These are phyloP conservation scores for Euclidium syriacum DNA, from an alignment of 345 rosid species.

Conservation along the genomic window DNA sequence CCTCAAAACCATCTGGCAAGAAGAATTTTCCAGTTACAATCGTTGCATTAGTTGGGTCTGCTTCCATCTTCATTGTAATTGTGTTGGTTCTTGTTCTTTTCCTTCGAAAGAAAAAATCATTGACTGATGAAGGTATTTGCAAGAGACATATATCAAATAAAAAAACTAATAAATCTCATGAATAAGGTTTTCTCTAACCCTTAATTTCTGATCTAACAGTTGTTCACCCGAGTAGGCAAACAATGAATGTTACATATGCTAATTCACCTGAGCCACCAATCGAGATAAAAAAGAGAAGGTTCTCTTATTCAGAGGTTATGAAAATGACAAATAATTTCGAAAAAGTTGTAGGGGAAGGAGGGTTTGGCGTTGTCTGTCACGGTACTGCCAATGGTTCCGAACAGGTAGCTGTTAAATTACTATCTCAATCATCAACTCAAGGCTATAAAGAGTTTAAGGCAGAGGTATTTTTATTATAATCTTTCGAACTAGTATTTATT, in stretches of 20 bases:
- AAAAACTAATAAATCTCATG: too few relatives aligned
- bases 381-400: conserved; percentile 32
- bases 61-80: neutral
- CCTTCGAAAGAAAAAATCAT: conserved; percentile 9
- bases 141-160: neutral
- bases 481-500: neutral
- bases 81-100: conserved; percentile 6
- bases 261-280: conserved; percentile 24
- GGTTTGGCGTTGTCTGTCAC: conserved; percentile 44
- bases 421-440: conserved; percentile 36
- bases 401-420: conserved; percentile 51
- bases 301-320: conserved; percentile 27
- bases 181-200: neutral
- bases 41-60: conserved; percentile 17
- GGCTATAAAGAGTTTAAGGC: conserved; percentile 42
- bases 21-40: neutral
- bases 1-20: neutral
- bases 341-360: conserved; percentile 43
- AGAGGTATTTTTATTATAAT: conserved; percentile 30
- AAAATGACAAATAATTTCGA: conserved; percentile 33
- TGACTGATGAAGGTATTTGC: neutral
- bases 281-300: conserved; percentile 24
- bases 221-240: neutral
- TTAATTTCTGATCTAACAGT: neutral
- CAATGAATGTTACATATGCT: neutral